Percentiles rank a stretch among this genome's conserved stretches.
Evolutionary conservation across 441 rosid species (phyloP).

Genomic region (Aquilaria agallochum): DNA sequence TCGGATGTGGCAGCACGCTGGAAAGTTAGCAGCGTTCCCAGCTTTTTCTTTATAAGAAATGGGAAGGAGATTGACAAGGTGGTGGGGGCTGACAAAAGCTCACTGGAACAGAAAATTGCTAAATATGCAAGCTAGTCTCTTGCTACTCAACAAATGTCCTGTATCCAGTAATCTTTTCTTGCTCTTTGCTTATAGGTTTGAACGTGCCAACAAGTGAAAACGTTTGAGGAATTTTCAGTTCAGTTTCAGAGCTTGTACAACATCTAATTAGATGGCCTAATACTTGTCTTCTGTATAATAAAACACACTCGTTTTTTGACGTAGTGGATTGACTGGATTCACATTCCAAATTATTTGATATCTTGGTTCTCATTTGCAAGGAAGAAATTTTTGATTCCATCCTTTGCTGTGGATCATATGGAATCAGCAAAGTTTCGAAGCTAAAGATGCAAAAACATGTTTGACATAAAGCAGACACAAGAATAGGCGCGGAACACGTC

Average conservation of each 20-base stretch:
- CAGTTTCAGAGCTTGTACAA: too few relatives aligned
- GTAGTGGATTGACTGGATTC: too few relatives aligned
- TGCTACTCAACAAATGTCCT: neutral
- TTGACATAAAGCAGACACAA: neutral
- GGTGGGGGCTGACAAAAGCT: slow-evolving; percentile 77
- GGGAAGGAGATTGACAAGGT: slow-evolving; percentile 82
- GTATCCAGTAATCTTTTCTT: neutral
- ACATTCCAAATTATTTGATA: too few relatives aligned
- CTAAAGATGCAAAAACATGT: too few relatives aligned
- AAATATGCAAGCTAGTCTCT: slow-evolving; percentile 38
- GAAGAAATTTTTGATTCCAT: too few relatives aligned
- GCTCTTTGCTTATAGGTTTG: neutral
- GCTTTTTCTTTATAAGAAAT: slow-evolving; percentile 61
- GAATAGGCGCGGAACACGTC: slow-evolving; percentile 1
- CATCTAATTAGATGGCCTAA: too few relatives aligned
- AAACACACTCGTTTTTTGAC: too few relatives aligned
- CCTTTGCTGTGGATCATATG: too few relatives aligned
- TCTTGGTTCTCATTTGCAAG: too few relatives aligned
- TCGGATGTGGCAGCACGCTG: slow-evolving; percentile 68
- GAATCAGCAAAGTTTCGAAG: too few relatives aligned
- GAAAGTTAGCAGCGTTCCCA: slow-evolving; percentile 78
- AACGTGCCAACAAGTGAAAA: neutral
- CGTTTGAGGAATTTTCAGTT: too few relatives aligned
- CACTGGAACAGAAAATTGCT: slow-evolving; percentile 63
- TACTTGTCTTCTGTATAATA: too few relatives aligned